Base-by-base conservation (phyloP, 1,139 yeast genomes). In the Yamadazyma triangularis region DNA sequence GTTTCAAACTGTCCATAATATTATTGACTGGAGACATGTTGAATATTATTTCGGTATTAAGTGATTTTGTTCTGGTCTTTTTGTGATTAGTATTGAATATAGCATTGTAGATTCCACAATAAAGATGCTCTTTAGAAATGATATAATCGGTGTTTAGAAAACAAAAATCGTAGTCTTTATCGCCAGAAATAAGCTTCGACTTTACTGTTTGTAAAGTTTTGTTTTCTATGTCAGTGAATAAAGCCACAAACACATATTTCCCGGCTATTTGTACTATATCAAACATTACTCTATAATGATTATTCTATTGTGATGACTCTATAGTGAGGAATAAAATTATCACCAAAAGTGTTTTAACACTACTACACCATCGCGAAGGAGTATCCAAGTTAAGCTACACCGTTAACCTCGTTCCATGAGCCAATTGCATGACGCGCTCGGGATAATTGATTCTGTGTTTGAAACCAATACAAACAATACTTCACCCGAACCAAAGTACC, bases 11-110 rank as follows among this genome's bases (percentile, higher is more conserved):
- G 35, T 68, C 73, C 52, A 57, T 53, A 27, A 68, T 63, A 36
- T 64, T 67, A 48, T 66, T 68, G 11, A 61, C 53, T 2, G 73
- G 72, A 4, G 69, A 62, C 35, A 68, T 51, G 38, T 56, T 63
- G 40, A 60, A 56, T 15, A 68, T 57, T 23, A 67, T 60, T 39
- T 68, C 73, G 0, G 73, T 60, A 39, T 66, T 58, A 32, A 68
- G 47, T 1, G 70, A 58, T 28, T 62, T 64, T 23, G 74, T 68
- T 38, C 53, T 56, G 60, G 58, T 60, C 13, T 46, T 40, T 3
- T 45, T 56, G 15, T 48, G 45, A 4, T 30, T 35, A 24, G 45
- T 37, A 45, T 64, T 63, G 14, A 45, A 44, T n/a, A 68, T 30
- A 5, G 73, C 56, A 34, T 54, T 56, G 44, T 64, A 55, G 19